phyloP scores from a whole-genome alignment of 1,139 yeast species.

The Kazachstania sp. region DNA sequence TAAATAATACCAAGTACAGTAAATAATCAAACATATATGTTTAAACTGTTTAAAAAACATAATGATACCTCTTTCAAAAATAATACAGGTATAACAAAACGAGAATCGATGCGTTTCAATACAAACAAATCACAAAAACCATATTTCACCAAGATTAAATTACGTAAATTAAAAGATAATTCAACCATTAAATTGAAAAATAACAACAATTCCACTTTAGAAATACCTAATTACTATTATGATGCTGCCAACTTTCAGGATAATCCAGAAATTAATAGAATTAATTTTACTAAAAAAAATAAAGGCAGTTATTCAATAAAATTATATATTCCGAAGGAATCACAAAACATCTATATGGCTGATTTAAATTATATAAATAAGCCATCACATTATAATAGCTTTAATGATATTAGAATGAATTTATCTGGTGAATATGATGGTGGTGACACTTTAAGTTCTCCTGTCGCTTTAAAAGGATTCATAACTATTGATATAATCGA shows the following conservation, averaged over 20 bases:
- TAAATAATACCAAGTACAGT: no score
- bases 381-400: constrained; percentile 1
- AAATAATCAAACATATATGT: no score
- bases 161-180: not conserved
- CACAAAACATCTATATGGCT: constrained; percentile 10
- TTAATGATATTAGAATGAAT: not conserved
- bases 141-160: not conserved
- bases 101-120: not conserved
- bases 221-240: not conserved
- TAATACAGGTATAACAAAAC: not conserved
- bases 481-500: constrained; percentile 5
- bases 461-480: constrained; percentile 9
- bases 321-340: constrained; percentile 3
- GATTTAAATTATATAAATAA: constrained; percentile 6
- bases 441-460: not conserved
- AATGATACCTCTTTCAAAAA: not conserved
- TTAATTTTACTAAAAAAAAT: not conserved
- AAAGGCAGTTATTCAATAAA: constrained; percentile 2
- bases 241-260: not conserved
- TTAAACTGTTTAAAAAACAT: no score
- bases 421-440: constrained; percentile 1
- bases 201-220: no score
- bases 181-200: not conserved
- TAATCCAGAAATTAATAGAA: not conserved
- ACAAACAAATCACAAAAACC: not conserved